A percentile compares a stretch with the other conserved stretches of the same genome.
Evolutionary conservation across 2,329 filamentous ascomycete species (phyloP).

Genomic region (Polychaeton citri): DNA sequence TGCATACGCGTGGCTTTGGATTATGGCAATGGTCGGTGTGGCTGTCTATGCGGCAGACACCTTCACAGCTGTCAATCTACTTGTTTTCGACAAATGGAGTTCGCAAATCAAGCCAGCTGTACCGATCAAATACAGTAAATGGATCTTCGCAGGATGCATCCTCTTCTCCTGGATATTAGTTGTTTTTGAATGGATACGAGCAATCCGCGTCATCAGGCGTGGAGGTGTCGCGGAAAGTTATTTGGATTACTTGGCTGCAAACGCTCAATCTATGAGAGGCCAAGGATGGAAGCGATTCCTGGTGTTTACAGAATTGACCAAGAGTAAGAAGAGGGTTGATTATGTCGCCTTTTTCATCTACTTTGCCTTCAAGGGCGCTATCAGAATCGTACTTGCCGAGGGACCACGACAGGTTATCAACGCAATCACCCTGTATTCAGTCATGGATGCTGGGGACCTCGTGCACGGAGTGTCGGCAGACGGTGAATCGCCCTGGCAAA

Average conservation of each 20-base stretch:
- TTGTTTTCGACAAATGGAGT: slow-evolving; percentile 82
- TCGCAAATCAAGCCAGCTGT: slow-evolving; percentile 69
- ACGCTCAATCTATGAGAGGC: slow-evolving; percentile 69
- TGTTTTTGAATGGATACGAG: slow-evolving; percentile 64
- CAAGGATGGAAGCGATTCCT: slow-evolving; percentile 80
- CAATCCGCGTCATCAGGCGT: slow-evolving; percentile 65
- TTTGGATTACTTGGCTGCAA: slow-evolving; percentile 72
- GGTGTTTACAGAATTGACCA: slow-evolving; percentile 84
- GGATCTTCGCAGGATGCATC: slow-evolving; percentile 91
- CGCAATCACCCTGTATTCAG: slow-evolving; percentile 72
- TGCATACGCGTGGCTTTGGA: slow-evolving; percentile 75
- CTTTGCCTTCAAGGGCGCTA: slow-evolving; percentile 71
- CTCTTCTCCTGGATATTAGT: slow-evolving; percentile 79
- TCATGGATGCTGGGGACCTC: slow-evolving; percentile 64
- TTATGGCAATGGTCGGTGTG: slow-evolving; percentile 63
- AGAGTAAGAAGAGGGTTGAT: slow-evolving; percentile 79
- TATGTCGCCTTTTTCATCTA: slow-evolving; percentile 87
- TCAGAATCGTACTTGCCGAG: slow-evolving; percentile 80
- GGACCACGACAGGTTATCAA: slow-evolving; percentile 88
- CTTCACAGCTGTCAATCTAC: slow-evolving; percentile 83
- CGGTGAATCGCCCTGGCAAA: slow-evolving; percentile 50
- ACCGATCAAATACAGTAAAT: slow-evolving; percentile 66
- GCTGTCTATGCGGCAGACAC: slow-evolving; percentile 82
- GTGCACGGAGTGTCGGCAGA: slow-evolving; percentile 39
- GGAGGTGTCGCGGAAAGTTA: slow-evolving; percentile 86